These are phyloP conservation scores for Amaranthus hypochondriacus DNA, from an alignment of 148 eudicot species.

Conservation along the genomic window DNA sequence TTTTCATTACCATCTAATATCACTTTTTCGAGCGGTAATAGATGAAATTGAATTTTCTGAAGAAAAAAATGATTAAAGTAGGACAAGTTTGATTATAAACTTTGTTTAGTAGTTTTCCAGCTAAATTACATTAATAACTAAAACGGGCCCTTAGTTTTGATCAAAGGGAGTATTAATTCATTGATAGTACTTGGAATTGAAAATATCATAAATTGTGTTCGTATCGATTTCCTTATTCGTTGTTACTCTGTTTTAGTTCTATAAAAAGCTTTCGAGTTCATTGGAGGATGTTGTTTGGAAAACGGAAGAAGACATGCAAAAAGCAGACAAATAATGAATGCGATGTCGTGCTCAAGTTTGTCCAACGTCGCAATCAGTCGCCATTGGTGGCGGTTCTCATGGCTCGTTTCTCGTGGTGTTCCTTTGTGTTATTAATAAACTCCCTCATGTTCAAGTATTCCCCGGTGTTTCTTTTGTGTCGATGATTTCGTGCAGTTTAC, in stretches of 20 bases:
- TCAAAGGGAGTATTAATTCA: too few species aligned
- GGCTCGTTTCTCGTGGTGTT: neutral
- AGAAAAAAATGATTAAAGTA: too few species aligned
- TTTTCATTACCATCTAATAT: too few species aligned
- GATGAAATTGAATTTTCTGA: too few species aligned
- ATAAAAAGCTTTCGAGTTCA: constrained; percentile 70
- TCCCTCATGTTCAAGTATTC: neutral
- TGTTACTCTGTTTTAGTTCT: constrained; percentile 41
- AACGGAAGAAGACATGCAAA: constrained; percentile 88
- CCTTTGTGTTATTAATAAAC: neutral
- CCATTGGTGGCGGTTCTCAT: neutral
- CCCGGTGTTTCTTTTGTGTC: neutral
- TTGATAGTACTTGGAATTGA: too few species aligned
- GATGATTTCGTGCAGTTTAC: constrained; percentile 1
- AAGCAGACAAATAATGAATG: constrained; percentile 15
- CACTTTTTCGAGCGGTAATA: too few species aligned
- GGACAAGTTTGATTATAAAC: too few species aligned
- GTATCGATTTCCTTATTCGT: neutral
- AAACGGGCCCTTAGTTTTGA: too few species aligned
- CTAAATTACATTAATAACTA: too few species aligned
- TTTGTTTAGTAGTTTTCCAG: too few species aligned
- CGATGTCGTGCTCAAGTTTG: neutral
- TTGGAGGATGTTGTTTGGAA: constrained; percentile 91
- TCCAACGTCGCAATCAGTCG: neutral
- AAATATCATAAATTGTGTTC: too few species aligned